Conservation (phyloP, 2,329 filamentous ascomycete genomes). For the Fusarium tanahbumbuense region DNA sequence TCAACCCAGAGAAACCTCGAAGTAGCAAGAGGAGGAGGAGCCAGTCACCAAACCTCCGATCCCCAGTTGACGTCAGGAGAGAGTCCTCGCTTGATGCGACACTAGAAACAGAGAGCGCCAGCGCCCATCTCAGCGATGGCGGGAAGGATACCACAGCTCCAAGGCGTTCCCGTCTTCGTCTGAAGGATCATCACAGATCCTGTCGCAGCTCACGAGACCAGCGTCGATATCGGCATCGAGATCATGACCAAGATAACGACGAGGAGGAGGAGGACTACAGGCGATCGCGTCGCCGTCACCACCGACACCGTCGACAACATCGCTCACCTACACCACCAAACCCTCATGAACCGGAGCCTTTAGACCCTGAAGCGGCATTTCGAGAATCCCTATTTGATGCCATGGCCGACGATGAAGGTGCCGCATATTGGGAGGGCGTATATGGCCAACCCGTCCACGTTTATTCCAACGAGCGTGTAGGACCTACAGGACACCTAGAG, state of each 20-base stretch:
- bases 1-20: conserved; percentile 51
- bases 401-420: conserved; percentile 95
- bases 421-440: conserved; percentile 94
- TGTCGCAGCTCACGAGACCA: conserved; percentile 43
- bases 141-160: conserved; percentile 43
- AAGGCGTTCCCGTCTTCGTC: conserved; percentile 49
- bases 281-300: conserved; percentile 46
- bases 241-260: conserved; percentile 30
- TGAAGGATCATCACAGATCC: conserved; percentile 49
- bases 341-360: conserved; percentile 58
- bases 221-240: conserved; percentile 16
- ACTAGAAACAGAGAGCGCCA: conserved; percentile 11
- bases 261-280: conserved; percentile 42
- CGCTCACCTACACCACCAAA: conserved; percentile 61
- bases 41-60: conserved; percentile 18
- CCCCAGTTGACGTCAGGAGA: conserved; percentile 15
- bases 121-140: conserved; percentile 26
- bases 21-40: conserved; percentile 14
- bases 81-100: conserved; percentile 11
- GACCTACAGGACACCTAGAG: conserved; percentile 71
- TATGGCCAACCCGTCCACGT: conserved; percentile 94
- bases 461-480: conserved; percentile 67
- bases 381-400: conserved; percentile 96
- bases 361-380: conserved; percentile 82
- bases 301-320: conserved; percentile 50